Evolutionary conservation across 2,329 filamentous ascomycete species (phyloP).

Genomic region (Fusarium secorum): DNA sequence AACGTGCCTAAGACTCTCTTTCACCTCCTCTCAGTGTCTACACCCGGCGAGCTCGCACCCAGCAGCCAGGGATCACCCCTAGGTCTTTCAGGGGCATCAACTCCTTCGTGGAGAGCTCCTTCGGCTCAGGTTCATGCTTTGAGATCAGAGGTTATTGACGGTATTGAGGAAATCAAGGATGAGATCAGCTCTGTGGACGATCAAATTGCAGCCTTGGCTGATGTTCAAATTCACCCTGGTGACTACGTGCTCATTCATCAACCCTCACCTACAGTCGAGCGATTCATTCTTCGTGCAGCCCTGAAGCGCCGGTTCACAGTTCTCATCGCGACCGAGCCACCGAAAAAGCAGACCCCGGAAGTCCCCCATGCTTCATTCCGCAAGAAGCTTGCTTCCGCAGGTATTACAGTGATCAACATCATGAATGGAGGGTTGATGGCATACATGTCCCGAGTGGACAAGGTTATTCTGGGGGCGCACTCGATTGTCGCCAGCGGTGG

Average conservation of each 20-base stretch:
- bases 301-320: conserved; percentile 92
- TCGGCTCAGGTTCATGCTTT: conserved; percentile 70
- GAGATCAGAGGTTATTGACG: conserved; percentile 89
- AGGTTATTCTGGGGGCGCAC: conserved; percentile 89
- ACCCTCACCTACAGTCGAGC: conserved; percentile 85
- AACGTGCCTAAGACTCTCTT: conserved; percentile 81
- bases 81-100: conserved; percentile 58
- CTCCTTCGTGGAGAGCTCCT: conserved; percentile 53
- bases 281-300: conserved; percentile 87
- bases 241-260: conserved; percentile 92
- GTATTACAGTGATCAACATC: conserved; percentile 83
- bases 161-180: conserved; percentile 94
- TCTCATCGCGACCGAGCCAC: conserved; percentile 75
- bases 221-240: conserved; percentile 91
- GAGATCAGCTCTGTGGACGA: conserved; percentile 93
- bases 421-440: conserved; percentile 87
- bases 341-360: conserved; percentile 48
- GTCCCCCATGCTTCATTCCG: conserved; percentile 65
- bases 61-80: conserved; percentile 55
- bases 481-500: conserved; percentile 89
- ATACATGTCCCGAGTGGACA: conserved; percentile 94
- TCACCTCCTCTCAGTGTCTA: conserved; percentile 80
- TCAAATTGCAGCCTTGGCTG: conserved; percentile 86
- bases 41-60: conserved; percentile 54
- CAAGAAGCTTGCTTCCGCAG: conserved; percentile 79